phyloP scores from a whole-genome alignment of 345 rosid species.

The Citrus inodora region DNA sequence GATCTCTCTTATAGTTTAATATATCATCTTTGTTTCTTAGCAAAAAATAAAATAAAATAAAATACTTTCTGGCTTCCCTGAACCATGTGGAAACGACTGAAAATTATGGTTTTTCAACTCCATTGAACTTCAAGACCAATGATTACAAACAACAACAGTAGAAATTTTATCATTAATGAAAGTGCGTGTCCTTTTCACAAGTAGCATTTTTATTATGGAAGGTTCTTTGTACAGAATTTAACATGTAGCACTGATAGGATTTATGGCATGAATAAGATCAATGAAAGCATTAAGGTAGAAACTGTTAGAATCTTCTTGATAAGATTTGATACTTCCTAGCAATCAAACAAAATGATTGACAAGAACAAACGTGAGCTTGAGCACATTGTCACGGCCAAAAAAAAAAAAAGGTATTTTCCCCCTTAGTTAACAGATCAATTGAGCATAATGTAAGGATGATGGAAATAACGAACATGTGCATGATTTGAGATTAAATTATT shows the following conservation, averaged over 20 bases:
- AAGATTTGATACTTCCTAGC: background rate
- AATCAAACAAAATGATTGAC: background rate
- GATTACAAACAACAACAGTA: background rate
- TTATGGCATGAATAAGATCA: background rate
- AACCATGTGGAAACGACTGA: background rate
- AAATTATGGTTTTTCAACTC: background rate
- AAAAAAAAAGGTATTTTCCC: background rate
- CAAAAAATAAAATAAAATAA: background rate
- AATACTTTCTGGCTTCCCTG: background rate
- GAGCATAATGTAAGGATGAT: background rate
- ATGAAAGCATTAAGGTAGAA: background rate
- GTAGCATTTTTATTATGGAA: background rate
- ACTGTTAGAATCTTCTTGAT: background rate
- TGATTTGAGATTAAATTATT: background rate
- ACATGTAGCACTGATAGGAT: background rate
- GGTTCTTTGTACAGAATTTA: background rate
- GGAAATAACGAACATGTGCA: background rate
- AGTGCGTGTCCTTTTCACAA: background rate
- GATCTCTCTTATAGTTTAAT: too few species aligned
- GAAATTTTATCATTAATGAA: background rate
- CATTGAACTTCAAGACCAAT: background rate
- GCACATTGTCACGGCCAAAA: background rate
- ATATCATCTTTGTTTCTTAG: too few species aligned
- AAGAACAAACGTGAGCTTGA: background rate
- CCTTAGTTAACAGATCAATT: background rate